These are phyloP conservation scores for Pythium myriotylum DNA, from an alignment of 352 stramenopile species.

Conservation along the genomic window DNA sequence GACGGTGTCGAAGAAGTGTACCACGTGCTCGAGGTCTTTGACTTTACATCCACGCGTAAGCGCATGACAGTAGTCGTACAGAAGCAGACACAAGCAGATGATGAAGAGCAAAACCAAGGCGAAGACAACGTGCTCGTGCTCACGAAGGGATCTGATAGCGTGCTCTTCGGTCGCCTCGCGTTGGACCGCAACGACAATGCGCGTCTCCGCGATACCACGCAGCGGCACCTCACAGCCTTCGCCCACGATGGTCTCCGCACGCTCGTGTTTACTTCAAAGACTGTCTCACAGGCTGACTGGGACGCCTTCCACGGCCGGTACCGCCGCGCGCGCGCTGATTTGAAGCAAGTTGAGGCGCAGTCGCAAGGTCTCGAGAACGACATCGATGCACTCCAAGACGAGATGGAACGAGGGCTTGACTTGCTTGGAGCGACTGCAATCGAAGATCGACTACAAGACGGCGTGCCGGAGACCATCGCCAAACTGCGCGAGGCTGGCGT, in stretches of 20 bases:
- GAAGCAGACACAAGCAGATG: conserved; percentile 27
- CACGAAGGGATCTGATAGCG: conserved; percentile 79
- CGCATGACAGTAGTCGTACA: conserved; percentile 83
- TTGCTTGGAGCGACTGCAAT: conserved; percentile 80
- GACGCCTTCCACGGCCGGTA: conserved; percentile 66
- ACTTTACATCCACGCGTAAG: conserved; percentile 91
- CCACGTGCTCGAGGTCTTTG: conserved; percentile 90
- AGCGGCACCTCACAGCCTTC: conserved; percentile 77
- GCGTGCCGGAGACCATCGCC: conserved; percentile 78
- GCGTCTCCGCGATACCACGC: conserved; percentile 39
- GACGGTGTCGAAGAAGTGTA: conserved; percentile 58
- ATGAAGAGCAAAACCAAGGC: conserved; percentile 31
- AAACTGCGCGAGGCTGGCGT: conserved; percentile 69
- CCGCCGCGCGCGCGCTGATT: conserved; percentile 49
- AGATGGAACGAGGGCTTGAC: conserved; percentile 72
- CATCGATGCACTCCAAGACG: conserved; percentile 64
- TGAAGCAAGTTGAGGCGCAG: conserved; percentile 70
- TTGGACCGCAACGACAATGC: conserved; percentile 37
- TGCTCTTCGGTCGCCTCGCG: conserved; percentile 75
- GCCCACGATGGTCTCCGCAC: conserved; percentile 87
- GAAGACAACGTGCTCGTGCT: conserved; percentile 73
- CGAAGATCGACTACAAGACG: conserved; percentile 83
- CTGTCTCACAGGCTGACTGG: conserved; percentile 51
- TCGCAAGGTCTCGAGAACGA: conserved; percentile 50
- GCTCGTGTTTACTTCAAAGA: conserved; percentile 75